These are phyloP conservation scores for Themeda triandra DNA, from an alignment of 176 grass and related monocot genomes.

Conservation along the genomic window DNA sequence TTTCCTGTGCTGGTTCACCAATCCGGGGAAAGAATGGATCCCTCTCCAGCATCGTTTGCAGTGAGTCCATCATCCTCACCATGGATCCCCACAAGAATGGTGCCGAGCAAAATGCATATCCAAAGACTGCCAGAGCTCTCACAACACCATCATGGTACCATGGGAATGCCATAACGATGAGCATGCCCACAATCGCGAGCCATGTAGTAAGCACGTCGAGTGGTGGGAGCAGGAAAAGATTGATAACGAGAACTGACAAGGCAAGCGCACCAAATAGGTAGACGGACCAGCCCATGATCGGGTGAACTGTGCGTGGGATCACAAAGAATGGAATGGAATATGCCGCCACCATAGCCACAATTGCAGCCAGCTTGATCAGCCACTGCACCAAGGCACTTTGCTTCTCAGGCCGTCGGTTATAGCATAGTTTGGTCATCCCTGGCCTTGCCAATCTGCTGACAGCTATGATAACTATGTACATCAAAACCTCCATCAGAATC, in stretches of 20 bases:
- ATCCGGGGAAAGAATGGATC: constrained; percentile 70
- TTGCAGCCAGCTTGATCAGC: constrained; percentile 57
- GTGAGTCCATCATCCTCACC: constrained; percentile 54
- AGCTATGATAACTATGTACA: constrained; percentile 64
- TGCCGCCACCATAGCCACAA: constrained; percentile 50
- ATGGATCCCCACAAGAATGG: constrained; percentile 72
- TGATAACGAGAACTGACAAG: constrained; percentile 59
- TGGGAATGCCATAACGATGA: constrained; percentile 85
- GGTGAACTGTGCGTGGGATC: constrained; percentile 80
- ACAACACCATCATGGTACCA: constrained; percentile 79
- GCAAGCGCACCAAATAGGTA: constrained; percentile 70
- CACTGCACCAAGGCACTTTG: constrained; percentile 50
- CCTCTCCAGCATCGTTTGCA: constrained; percentile 70
- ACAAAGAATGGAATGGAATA: constrained; percentile 88
- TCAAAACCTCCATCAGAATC: constrained; percentile 61
- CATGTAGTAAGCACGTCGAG: constrained; percentile 63
- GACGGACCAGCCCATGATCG: constrained; percentile 85
- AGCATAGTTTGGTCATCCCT: constrained; percentile 71
- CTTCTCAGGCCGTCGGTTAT: constrained; percentile 73
- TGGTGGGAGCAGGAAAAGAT: constrained; percentile 63
- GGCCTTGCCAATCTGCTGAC: constrained; percentile 65
- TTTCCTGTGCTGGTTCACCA: constrained; percentile 59
- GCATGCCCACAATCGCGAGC: constrained; percentile 49
- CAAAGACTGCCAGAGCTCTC: constrained; percentile 64
- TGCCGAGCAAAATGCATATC: constrained; percentile 55